These are phyloP conservation scores for Heimioporus sp. DNA, from an alignment of 768 basidiomycete genomes.

Conservation along the genomic window DNA sequence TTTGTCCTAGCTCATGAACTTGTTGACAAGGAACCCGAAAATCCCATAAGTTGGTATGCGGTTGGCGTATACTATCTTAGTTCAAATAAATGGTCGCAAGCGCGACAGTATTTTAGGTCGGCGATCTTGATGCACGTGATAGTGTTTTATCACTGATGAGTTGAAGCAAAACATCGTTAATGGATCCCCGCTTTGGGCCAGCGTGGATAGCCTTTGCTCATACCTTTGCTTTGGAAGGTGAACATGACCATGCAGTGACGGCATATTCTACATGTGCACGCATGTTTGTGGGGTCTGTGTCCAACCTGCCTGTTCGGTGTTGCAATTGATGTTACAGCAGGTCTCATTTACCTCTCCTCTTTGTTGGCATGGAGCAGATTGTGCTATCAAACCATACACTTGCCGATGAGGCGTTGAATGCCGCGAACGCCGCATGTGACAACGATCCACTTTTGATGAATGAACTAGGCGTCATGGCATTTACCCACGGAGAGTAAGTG, in stretches of 20 bases:
- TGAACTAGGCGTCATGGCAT: constrained; percentile 92
- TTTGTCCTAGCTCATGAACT: constrained; percentile 97
- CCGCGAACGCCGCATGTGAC: constrained; percentile 78
- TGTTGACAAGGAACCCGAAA: constrained; percentile 91
- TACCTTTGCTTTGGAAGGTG: constrained; percentile 94
- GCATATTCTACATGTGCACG: constrained; percentile 97
- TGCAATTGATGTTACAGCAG: constrained; percentile 41
- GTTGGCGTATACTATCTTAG: constrained; percentile 97
- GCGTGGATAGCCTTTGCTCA: constrained; percentile 99
- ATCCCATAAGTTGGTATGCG: constrained; percentile 95
- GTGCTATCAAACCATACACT: constrained; percentile 76
- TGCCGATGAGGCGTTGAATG: constrained; percentile 86
- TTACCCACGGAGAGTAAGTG: constrained; percentile 77
- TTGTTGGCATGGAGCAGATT: constrained; percentile 98
- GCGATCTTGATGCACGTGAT: constrained; percentile 10
- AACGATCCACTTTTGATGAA: constrained; percentile 89
- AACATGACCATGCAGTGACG: constrained; percentile 97
- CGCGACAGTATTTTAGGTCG: constrained; percentile 92
- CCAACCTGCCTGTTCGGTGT: neutral
- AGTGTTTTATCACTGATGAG: constrained; percentile 5
- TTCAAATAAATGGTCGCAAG: constrained; percentile 84
- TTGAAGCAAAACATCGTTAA: constrained; percentile 86
- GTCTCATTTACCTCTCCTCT: constrained; percentile 93
- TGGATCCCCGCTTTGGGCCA: constrained; percentile 95
- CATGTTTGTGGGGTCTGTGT: constrained; percentile 85